Base-by-base conservation (phyloP, 1,284 basidiomycete species). In the Termitomyces sp. region DNA sequence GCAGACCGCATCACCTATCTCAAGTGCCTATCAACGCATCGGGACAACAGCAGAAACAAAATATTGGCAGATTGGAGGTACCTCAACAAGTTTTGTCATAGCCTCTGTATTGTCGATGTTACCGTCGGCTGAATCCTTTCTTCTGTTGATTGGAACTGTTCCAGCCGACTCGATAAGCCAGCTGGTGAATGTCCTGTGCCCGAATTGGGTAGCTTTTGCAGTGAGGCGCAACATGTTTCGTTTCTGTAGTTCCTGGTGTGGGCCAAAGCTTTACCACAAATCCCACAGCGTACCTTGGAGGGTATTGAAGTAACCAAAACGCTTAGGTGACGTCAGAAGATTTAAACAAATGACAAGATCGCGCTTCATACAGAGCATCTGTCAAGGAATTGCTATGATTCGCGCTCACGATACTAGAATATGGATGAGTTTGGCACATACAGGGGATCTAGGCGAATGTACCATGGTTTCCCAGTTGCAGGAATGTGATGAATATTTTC, bases 141-240 rank as follows among this genome's bases (percentile, higher is more conserved):
- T 77, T 53, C 92, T 76, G 65, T 86, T 82, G 44, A 94, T 80
- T 0, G 91, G 92, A 1, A 94, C 78, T 1, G 92, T 91, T 13
- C 91, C 91, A 2, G 88, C 88, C 26, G 84, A 85, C 66, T 93
- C 90, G 52, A 94, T 91, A 17, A 94, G 77, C 91, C 92, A 92
- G 60, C 87, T 90, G 2, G 88, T 91, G 67, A 94, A 91, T 2
- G 90, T 93, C 57, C 68, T 77, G 51, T 78, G 84, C 5, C 90
- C 88, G 62, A 94, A 94, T 63, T 89, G 86, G 1, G 90, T 91
- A 28, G 88, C 81, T 66, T 94, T 94, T 10, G 91, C 91, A 0
- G 91, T 94, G 50, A 94, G 70, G 8, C 91, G 81, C 2, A 94
- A 70, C 74, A 92, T 83, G 59, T 85, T 84, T n/a, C 91, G 84